Conservation (phyloP, 2,329 filamentous ascomycete genomes). For the Fusarium nematophilum region DNA sequence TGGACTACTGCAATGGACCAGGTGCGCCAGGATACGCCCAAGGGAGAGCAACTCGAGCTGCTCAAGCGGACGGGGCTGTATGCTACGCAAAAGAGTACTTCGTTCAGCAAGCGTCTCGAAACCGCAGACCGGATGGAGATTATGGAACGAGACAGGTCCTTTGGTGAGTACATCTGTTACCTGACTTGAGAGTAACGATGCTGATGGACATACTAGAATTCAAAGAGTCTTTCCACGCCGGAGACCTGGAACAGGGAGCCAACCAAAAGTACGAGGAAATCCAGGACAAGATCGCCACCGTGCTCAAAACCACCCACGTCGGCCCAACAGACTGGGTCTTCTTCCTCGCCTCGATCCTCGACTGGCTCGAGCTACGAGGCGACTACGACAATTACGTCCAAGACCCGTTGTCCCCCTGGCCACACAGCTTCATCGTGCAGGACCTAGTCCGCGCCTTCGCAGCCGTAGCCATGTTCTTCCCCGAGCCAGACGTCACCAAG, state of each 20-base stretch:
- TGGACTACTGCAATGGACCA: constrained; percentile 39
- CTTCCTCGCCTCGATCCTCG: constrained; percentile 36
- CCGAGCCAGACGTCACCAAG: constrained; percentile 7
- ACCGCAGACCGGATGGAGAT: constrained; percentile 29
- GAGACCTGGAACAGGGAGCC: constrained; percentile 42
- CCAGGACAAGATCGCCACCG: constrained; percentile 25
- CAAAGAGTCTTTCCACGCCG: constrained; percentile 43
- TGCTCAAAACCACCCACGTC: constrained; percentile 20
- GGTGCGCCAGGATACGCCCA: constrained; percentile 3
- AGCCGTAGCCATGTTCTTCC: constrained; percentile 45
- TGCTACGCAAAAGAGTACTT: not conserved
- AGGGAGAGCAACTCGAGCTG: constrained; percentile 3
- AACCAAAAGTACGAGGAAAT: constrained; percentile 32
- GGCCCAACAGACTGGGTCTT: constrained; percentile 41
- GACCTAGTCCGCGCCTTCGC: constrained; percentile 42
- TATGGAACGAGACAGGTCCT: constrained; percentile 42
- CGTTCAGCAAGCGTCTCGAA: constrained; percentile 9
- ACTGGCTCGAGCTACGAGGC: constrained; percentile 38
- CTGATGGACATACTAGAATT: constrained; percentile 24
- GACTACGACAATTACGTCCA: constrained; percentile 27
- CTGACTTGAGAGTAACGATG: not conserved
- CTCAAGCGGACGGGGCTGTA: constrained; percentile 22
- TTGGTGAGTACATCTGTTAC: constrained; percentile 22
- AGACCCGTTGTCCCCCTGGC: constrained; percentile 35
- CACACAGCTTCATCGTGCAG: constrained; percentile 41